Evolutionary conservation across 1,284 basidiomycete species (phyloP).

Genomic region (Cutaneotrichosporon curvatum): DNA sequence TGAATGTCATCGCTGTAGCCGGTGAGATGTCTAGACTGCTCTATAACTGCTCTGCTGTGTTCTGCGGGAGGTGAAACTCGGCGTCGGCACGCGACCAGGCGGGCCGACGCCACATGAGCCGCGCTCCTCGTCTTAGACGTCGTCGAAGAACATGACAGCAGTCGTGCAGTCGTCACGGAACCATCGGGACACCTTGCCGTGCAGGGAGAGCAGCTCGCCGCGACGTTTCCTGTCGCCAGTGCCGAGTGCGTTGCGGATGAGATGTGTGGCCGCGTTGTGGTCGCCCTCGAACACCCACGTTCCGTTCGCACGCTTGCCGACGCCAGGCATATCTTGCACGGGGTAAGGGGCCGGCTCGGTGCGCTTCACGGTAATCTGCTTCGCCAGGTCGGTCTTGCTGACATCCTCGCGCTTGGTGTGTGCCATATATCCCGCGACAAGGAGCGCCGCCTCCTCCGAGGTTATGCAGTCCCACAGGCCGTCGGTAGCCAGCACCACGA

Average conservation of each 20-base stretch:
- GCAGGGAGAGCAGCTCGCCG: conserved; percentile 72
- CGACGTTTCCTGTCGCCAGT: conserved; percentile 67
- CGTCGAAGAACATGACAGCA: conserved; percentile 2
- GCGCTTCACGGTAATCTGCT: conserved; percentile 21
- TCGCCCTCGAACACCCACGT: conserved; percentile 76
- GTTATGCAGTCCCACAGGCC: conserved; percentile 92
- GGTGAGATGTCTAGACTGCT: too few species aligned
- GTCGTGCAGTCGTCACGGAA: conserved; percentile 63
- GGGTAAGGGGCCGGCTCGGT: conserved; percentile 35
- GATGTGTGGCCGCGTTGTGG: conserved; percentile 77
- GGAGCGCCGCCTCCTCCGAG: conserved; percentile 87
- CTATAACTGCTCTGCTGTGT: too few species aligned
- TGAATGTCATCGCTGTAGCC: too few species aligned
- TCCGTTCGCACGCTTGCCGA: conserved; percentile 17
- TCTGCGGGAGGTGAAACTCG: too few species aligned
- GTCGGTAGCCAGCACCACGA: conserved; percentile 84
- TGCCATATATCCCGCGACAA: conserved; percentile 75
- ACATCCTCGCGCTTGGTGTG: conserved; percentile 52
- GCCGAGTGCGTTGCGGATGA: conserved; percentile 89
- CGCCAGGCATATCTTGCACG: conserved; percentile 30
- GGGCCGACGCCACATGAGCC: too few species aligned
- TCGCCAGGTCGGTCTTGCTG: conserved; percentile 25
- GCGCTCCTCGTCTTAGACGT: background rate
- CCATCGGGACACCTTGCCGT: conserved; percentile 67
- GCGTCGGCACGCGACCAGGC: too few species aligned